A percentile compares a stretch with the other conserved stretches of the same genome.
phyloP scores from a whole-genome alignment of 108 stramenopile species.

The Stephanodiscus minutulus region DNA sequence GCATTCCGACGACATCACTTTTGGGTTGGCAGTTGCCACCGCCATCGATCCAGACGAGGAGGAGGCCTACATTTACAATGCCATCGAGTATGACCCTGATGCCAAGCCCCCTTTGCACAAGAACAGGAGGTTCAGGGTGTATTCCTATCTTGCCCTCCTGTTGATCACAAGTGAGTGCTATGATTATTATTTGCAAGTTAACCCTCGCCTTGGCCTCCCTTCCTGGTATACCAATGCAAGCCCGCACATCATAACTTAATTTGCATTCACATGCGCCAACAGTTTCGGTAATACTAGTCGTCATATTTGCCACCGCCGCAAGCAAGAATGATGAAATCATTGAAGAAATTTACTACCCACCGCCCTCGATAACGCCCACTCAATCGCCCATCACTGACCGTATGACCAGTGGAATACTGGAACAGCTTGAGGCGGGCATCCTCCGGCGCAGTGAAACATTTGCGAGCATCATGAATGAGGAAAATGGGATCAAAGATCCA shows the following conservation, averaged over 20 bases:
- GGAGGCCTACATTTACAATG: conserved; percentile 65
- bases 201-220: no score
- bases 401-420: conserved; percentile 30
- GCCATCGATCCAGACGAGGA: conserved; percentile 65
- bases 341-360: neutral
- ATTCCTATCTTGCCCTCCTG: conserved; percentile 43
- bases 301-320: conserved; percentile 28
- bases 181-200: no score
- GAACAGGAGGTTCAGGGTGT: conserved; percentile 73
- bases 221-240: no score
- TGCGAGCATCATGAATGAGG: neutral
- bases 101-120: conserved; percentile 71
- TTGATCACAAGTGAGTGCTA: conserved; percentile 9
- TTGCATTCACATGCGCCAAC: no score
- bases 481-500: conserved; percentile 6
- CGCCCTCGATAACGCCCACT: conserved; percentile 9
- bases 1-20: conserved; percentile 1
- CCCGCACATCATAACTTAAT: no score
- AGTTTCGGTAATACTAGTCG: conserved; percentile 11
- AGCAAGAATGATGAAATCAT: conserved; percentile 28
- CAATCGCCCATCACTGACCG: conserved; percentile 32
- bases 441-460: conserved; percentile 23
- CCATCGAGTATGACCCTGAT: conserved; percentile 81
- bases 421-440: conserved; percentile 40
- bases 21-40: conserved; percentile 68